phyloP scores from a whole-genome alignment of 83 land plant species.

The Picea abies region DNA sequence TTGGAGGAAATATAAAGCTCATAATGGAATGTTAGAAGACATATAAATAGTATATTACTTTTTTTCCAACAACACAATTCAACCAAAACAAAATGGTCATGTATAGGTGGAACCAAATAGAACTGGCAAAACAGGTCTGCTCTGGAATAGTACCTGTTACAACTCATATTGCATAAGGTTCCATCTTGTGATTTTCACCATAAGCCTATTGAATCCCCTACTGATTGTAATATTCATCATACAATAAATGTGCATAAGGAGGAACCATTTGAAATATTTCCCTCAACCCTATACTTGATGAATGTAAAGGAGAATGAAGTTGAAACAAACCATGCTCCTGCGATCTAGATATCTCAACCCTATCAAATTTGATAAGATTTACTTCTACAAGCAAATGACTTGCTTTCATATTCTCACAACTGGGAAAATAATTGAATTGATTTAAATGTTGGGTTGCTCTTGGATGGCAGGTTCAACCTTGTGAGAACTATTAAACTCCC shows the following conservation, averaged over 20 bases:
- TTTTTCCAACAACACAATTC: no score
- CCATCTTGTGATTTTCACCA: no score
- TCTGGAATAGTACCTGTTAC: no score
- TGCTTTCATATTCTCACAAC: not conserved
- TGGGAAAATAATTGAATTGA: constrained; percentile 43
- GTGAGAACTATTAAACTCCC: no score
- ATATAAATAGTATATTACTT: no score
- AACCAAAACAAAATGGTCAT: no score
- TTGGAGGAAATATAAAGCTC: no score
- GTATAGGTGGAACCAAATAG: no score
- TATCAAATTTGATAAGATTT: not conserved
- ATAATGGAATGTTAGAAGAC: no score
- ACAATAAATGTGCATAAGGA: constrained; percentile 10
- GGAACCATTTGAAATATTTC: constrained; percentile 10
- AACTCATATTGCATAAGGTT: no score
- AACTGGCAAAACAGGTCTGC: no score
- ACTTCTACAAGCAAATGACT: not conserved
- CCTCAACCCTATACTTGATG: not conserved
- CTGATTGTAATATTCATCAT: not conserved
- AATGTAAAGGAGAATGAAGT: not conserved
- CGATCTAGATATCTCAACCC: not conserved
- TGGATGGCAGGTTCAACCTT: constrained; percentile 14
- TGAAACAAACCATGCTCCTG: constrained; percentile 7
- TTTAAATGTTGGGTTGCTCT: constrained; percentile 37
- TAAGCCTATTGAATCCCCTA: no score